Evolutionary conservation across 768 basidiomycete species (phyloP), one percentile per base, ranked within the genome.

Genomic region (Pleurotus pulmonarius): DNA sequence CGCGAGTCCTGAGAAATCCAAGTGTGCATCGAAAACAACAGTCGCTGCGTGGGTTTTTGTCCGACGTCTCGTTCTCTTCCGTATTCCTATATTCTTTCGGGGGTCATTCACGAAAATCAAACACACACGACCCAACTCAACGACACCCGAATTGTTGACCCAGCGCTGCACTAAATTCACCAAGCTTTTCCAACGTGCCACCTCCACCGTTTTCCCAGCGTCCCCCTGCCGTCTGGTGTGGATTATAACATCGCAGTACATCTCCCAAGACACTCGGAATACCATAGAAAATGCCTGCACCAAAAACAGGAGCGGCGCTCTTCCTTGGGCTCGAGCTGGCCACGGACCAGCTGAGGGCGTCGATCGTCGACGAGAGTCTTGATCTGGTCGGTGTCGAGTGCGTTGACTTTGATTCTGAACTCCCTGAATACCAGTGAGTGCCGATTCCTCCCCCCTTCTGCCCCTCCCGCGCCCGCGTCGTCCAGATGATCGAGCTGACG

Each of bases 311-410:
- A 57, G 74, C 75, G 46, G 70, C 74, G 54, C 80, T 90, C 62
- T 94, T 92, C 72, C 83, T 94, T 41, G 92, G 92, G 57, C 80
- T 94, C 67, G 91, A 93, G 75, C 81, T 94, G 54, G 86, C 88
- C 3, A 86, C 86, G 37, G 92, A 93, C 76, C 88, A 92, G 71
- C 73, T 93, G 44, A 83, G 90, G 48, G 92, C 90, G 44, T 86
- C 88, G 49, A 81, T 94, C 61, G 84, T 94, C 58, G 92, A 94
- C 65, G 89, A 90, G 66, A 83, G 81, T 58, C 77, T 93, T 55
- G 90, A 92, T 66, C 78, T 92, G 49, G 83, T 92, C 20, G 90
- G 88, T 15, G 88, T 90, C 29, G 91, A 93, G 67, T 80, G 80
- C 56, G 84, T 93, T 47, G 90, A 92, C 68, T 93, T 93, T 72